Evolutionary conservation across 169 alveolate species (phyloP), one percentile per base, ranked within the genome.

Genomic region (Pseudocohnilembus persalinus): DNA sequence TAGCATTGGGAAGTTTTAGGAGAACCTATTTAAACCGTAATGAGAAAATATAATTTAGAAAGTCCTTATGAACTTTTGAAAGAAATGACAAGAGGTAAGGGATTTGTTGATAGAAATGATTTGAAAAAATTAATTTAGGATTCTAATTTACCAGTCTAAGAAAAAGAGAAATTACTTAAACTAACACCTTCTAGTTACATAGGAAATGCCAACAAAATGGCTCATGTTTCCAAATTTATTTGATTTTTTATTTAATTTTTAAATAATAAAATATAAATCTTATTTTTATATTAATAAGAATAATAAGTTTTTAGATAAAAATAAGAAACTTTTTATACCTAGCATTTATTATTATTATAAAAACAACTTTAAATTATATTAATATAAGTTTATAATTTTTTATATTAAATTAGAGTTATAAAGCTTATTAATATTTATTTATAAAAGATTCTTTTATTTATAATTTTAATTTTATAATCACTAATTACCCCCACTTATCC

Each of bases 1-100:
- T 35, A 92, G 33, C 96, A 98, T 83, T 98, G 99, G 98, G 98
- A 95, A 78, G 93, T 97, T 0, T 92, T 98, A 25, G 99, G 99
- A 34, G 99, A 98, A 89, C 99, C 99, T 0, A 92, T 96, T 28
- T 97, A 98, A 87, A 94, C 97, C 32, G 89, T 96, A 16, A 92
- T 98, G 96, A 91, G 98, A 89, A 94, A 95, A 91, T 93, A 81
- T 79, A 92, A 90, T 34, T 84, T 91, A 49, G 91, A 84, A 29
- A 91, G 89, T 63, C 95, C 97, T n/a, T 94, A 94, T 87, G 97
- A 94, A 72, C 73, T 89, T 30, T 89, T 94, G 26, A 94, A 94
- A 74, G 93, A 91, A 30, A 35, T 90, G 72, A 94, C 97, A n/a
- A 84, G 97, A 88, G 97, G 97, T 28, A 91, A 91, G 33, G 83